A percentile compares a stretch with the other conserved stretches of the same genome.
These are phyloP conservation scores for Chlorella variabilis DNA, from an alignment of 163 green algal genomes.

Conservation along the genomic window DNA sequence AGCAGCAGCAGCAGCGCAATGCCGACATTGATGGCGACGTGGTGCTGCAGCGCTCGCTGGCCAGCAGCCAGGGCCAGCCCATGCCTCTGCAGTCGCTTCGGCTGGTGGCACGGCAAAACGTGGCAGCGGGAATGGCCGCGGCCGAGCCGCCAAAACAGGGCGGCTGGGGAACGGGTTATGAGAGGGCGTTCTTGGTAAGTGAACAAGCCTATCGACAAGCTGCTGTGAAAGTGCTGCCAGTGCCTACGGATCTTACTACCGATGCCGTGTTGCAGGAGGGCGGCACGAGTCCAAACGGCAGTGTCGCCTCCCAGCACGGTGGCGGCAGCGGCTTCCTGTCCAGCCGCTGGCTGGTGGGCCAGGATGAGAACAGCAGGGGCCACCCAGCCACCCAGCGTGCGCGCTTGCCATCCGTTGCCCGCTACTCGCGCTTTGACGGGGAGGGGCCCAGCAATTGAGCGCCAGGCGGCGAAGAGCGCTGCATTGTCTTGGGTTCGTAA, in stretches of 20 bases:
- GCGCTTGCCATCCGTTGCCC: neutral
- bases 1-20: neutral
- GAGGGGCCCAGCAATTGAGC: no score
- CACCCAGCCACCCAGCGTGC: no score
- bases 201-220: neutral
- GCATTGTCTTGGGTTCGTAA: no score
- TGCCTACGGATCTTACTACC: neutral
- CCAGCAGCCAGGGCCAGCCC: neutral
- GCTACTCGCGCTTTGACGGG: neutral
- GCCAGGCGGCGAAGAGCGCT: no score
- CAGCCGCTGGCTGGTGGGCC: neutral
- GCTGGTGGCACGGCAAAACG: neutral
- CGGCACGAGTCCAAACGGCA: neutral
- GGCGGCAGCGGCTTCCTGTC: neutral
- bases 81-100: conserved; percentile 14
- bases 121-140: neutral
- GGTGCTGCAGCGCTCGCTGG: conserved; percentile 18
- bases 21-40: conserved; percentile 17
- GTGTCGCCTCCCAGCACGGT: neutral
- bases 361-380: neutral
- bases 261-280: neutral
- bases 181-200: conserved; percentile 2
- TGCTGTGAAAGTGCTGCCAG: neutral
- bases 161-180: conserved; percentile 1
- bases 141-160: neutral